Base-by-base conservation (phyloP, 495 filamentous ascomycete genomes). In the Xylaria sp. region DNA sequence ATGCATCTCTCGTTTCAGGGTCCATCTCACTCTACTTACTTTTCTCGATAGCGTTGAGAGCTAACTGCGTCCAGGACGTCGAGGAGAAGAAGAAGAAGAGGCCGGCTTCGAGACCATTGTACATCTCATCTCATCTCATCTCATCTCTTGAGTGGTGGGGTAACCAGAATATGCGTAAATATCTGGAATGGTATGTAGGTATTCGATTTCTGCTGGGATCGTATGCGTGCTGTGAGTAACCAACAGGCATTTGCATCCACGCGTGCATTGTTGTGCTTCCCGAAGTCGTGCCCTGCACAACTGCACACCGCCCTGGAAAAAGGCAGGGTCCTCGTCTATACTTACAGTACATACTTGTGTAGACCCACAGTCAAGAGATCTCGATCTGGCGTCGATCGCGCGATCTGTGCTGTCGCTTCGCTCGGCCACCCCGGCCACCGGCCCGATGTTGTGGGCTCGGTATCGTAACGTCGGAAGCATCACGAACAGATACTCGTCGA, bases 241-340 rank as follows among this genome's bases (percentile, higher is more conserved):
- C 26, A 57, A 19, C 14, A 31, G 24, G 12, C 19, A 58, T 58
- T 33, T 35, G 17, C 53, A n/a, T 33, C 29, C 7, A 35, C n/a
- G 33, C 8, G 5, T 35, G 19, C 57, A 37, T 59, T 37, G 6
- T 37, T 59, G 57, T 37, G 33, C 9, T 3, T 21, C 57, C 33
- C 33, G 57, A 17, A n/a, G 5, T 40, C 15, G 57, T 59, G 17
- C 3, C 57, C 33, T 59, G 57, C 26, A 21, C 57, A 1, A 59
- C 3, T 21, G 33, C 33, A 59, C 57, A 59, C 57, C 57, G 57
- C 57, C 57, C 11, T 11, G 31, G 33, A 21, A 14, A 37, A 5
- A 46, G 57, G 57, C 57, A 59, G 31, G 57, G 57, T 40, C 57
- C 33, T 37, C 55, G 55, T 59, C 17, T 37, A n/a, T 59, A n/a